Evolutionary conservation across 2,329 filamentous ascomycete species (phyloP), one percentile per base, ranked within the genome.

Genomic region (Fusarium burgessii): DNA sequence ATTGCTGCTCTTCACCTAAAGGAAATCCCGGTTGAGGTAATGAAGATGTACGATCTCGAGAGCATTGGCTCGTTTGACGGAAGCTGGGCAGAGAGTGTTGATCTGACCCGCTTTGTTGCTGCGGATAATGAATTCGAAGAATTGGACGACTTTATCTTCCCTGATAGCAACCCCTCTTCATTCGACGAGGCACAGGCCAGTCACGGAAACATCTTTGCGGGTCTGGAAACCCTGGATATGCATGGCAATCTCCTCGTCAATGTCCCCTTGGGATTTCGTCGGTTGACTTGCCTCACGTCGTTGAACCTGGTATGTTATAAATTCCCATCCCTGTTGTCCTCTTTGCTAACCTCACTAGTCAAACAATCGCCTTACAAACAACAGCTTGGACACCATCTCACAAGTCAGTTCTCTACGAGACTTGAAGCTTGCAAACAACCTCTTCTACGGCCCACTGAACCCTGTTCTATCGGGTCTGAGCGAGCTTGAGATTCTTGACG

Each of bases 21-120:
- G 66, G 87, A 92, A 62, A 92, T 99, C 6, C 96, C 96, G 0
- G 81, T 88, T 3, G 93, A 97, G 77, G 92, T 98, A 0, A 83
- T 97, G 81, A 89, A 90, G 58, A 98, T 98, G 95, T 98, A 98
- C 78, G 92, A 94, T 74, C 85, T 93, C 20, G 90, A 94, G 57
- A 86, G 88, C 3, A 86, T 90, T 59, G 89, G 91, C 40, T 85
- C 84, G 15, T 83, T 87, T 25, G 89, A 87, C 38, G 88, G 90
- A 14, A 89, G 91, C 36, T 98, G 96, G 96, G 94, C 94, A 4
- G 95, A 98, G 80, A 92, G 92, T 64, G 93, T 98, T 14, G 95
- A 98, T 77, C 82, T 98, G 47, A 92, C 91, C 2, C 90, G 92
- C 66, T 90, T 98, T 52, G 89, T 96, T 70, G 94, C 93, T 9